Evolutionary conservation across 768 basidiomycete species (phyloP), one percentile per base, ranked within the genome.

Genomic region (Naganishia onofrii): DNA sequence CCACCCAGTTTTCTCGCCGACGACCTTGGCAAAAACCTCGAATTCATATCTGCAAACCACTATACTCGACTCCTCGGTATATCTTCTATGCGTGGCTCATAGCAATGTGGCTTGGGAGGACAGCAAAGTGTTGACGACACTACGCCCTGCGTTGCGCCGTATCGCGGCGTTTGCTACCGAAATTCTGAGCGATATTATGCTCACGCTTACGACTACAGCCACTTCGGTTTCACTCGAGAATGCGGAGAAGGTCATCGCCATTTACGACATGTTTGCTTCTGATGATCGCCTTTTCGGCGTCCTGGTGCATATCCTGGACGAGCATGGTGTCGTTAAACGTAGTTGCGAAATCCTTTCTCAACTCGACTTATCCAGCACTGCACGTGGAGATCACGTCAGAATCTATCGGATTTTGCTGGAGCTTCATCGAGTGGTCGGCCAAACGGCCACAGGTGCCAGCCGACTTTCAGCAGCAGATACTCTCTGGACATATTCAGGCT

Each of bases 261-360:
- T 63, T 42, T 63, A 63, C 38, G 60, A 63, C 42, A 63, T 63
- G 60, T 63, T 44, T 17, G 42, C 60, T 26, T 42, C 38, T 17
- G 38, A 42, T 42, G 38, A 42, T 1, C 60, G 60, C 6, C 36
- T 66, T 32, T 54, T 66, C 65, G 65, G 34, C 17, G 53, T 66
- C 26, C 65, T 66, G 28, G 46, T 66, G 4, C 46, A 66, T 36
- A 51, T 66, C 10, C 17, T 66, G 32, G 65, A 66, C 34, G 48
- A 66, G 29, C 52, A 66, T 28, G 65, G 65, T 28, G 34, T 66
- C 65, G 38, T 66, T 31, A 66, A 66, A 19, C 65, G 65, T 19
- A 66, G 65, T 34, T 54, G 65, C 31, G 65, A 66, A 19, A 54
- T 66, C 28, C 5, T 63, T 5, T 63, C 65, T 15, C 65, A 54